A percentile compares a stretch with the other conserved stretches of the same genome.
phyloP scores from a whole-genome alignment of 805 yeast genomes.

The Candida glaebosa region DNA sequence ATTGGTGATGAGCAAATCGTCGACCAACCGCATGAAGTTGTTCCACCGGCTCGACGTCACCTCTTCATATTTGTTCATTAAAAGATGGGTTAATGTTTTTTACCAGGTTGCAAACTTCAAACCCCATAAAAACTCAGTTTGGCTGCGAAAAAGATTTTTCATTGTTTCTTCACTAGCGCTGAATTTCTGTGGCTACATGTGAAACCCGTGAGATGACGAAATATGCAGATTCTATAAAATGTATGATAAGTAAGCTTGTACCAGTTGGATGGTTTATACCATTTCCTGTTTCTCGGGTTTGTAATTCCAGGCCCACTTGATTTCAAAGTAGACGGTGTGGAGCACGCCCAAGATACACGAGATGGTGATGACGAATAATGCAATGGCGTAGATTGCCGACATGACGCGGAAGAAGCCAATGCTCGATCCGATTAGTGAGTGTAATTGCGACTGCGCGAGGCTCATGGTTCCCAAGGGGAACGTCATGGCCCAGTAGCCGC shows the following conservation, averaged over 20 bases:
- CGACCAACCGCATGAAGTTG: not conserved
- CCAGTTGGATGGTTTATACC: not conserved
- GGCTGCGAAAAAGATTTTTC: constrained; percentile 1
- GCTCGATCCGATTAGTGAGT: constrained; percentile 34
- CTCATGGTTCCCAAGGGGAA: constrained; percentile 89
- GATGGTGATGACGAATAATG: constrained; percentile 42
- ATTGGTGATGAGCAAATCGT: not conserved
- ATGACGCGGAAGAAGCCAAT: constrained; percentile 48
- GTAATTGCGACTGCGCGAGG: constrained; percentile 54
- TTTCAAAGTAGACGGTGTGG: constrained; percentile 8
- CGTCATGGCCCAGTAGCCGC: constrained; percentile 65
- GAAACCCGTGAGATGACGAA: too few species aligned
- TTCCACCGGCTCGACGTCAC: not conserved
- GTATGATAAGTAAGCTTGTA: too few species aligned
- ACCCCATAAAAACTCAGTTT: not conserved
- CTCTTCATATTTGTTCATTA: not conserved
- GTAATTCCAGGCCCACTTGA: constrained; percentile 1
- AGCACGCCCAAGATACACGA: constrained; percentile 31
- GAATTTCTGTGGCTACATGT: not conserved
- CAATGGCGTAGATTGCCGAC: constrained; percentile 56
- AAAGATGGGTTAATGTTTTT: not conserved
- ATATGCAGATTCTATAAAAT: too few species aligned
- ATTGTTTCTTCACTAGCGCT: too few species aligned
- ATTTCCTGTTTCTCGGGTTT: not conserved
- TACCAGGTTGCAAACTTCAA: not conserved